Percentiles rank a stretch among this genome's conserved stretches.
Evolutionary conservation across 805 yeast genomes (phyloP).

Genomic region (Candida tibetensis): DNA sequence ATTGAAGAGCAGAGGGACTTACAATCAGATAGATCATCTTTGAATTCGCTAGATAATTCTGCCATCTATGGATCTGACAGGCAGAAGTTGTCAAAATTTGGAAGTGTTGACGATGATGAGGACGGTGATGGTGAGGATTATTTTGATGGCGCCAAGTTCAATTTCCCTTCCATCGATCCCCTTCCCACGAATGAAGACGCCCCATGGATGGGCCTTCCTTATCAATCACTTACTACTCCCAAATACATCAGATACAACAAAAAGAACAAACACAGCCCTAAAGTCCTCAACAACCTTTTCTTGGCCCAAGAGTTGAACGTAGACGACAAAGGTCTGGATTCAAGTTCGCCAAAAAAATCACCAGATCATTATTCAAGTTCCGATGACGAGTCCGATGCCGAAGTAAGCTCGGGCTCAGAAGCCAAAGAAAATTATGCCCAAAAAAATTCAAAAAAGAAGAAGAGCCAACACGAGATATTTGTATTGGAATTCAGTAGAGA

Average conservation of each 20-base stretch:
- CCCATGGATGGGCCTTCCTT: conserved; percentile 35
- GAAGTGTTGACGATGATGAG: conserved; percentile 1
- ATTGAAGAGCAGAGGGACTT: conserved; percentile 13
- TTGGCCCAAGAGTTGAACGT: conserved; percentile 60
- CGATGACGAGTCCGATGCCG: conserved; percentile 4
- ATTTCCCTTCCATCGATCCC: conserved; percentile 15
- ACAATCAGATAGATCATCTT: not conserved
- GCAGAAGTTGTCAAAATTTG: conserved; percentile 1
- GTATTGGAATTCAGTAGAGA: conserved; percentile 70
- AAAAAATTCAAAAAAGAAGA: not conserved
- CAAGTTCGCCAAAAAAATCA: conserved; percentile 3
- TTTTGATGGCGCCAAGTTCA: conserved; percentile 15
- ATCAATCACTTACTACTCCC: conserved; percentile 49
- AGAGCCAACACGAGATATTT: conserved; percentile 55
- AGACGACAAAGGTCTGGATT: conserved; percentile 6
- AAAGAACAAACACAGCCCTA: conserved; percentile 45
- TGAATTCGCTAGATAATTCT: not conserved
- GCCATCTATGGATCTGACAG: not conserved
- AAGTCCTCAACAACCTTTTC: conserved; percentile 50
- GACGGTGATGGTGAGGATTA: conserved; percentile 11
- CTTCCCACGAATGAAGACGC: conserved; percentile 12
- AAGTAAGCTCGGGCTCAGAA: conserved; percentile 18
- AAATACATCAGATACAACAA: conserved; percentile 51
- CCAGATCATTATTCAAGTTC: conserved; percentile 1
- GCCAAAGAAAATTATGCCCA: not conserved